These are phyloP conservation scores for Cucurbita ficifolia DNA, from an alignment of 306 rosid species.

Conservation along the genomic window DNA sequence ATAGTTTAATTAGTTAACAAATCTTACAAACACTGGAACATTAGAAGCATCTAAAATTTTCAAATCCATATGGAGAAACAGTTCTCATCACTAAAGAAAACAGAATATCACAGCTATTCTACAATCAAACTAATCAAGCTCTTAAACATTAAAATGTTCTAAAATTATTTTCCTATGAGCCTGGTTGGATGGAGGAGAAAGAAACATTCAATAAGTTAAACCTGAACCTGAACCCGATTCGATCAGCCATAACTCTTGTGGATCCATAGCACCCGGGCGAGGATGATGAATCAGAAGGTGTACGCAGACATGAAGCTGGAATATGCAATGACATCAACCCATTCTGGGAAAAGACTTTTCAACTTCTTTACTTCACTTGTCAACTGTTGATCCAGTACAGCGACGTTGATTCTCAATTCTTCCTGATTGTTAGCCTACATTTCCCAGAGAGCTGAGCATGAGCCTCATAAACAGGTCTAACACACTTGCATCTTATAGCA, in stretches of 20 bases:
- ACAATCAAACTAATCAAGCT: background rate
- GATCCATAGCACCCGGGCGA: background rate
- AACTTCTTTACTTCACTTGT: constrained; percentile 47
- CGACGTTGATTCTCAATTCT: constrained; percentile 57
- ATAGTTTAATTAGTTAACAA: too few species aligned
- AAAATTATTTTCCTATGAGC: background rate
- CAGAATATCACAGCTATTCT: background rate
- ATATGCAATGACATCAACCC: constrained; percentile 69
- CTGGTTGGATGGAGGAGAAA: background rate
- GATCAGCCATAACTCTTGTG: background rate
- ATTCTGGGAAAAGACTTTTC: constrained; percentile 63
- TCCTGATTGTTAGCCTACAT: constrained; percentile 54
- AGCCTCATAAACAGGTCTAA: background rate
- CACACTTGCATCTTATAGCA: background rate
- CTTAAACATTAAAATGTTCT: background rate
- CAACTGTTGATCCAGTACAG: constrained; percentile 73
- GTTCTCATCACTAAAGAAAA: background rate
- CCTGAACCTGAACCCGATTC: background rate
- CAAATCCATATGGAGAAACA: background rate
- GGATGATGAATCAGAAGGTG: constrained; percentile 12
- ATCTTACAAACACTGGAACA: background rate
- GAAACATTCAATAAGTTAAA: background rate
- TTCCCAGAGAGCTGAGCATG: background rate
- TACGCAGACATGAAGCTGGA: constrained; percentile 69
- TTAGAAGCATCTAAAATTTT: background rate